These are phyloP conservation scores for Cyamopsis tetragonoloba DNA, from an alignment of 306 rosid genomes.

Conservation along the genomic window DNA sequence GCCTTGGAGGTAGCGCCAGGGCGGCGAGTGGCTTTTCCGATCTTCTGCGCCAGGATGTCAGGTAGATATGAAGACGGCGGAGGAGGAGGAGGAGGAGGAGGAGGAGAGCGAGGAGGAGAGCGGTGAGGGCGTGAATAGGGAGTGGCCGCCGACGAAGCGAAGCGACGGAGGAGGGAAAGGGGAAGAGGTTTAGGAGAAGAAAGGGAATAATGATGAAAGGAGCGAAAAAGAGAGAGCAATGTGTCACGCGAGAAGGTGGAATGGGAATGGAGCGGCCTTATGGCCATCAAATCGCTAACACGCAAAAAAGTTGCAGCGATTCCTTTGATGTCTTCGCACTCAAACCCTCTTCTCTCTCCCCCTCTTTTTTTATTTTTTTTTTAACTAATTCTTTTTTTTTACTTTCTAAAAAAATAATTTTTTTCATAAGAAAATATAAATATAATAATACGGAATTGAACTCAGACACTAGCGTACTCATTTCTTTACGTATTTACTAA, in stretches of 20 bases:
- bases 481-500: too few species aligned
- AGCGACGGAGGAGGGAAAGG: constrained; percentile 36
- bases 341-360: background rate
- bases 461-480: too few species aligned
- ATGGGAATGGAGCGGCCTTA: constrained; percentile 65
- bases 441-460: too few species aligned
- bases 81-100: constrained; percentile 23
- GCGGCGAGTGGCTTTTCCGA: constrained; percentile 77
- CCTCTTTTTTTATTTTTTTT: background rate
- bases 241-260: constrained; percentile 24
- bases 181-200: background rate
- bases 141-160: constrained; percentile 39
- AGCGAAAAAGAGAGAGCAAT: constrained; percentile 26
- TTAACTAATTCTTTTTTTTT: too few species aligned
- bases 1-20: constrained; percentile 86
- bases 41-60: constrained; percentile 87
- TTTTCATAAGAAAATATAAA: too few species aligned
- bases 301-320: background rate
- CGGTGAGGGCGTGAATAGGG: constrained; percentile 32
- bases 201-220: background rate
- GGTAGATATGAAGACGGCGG: too few species aligned
- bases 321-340: constrained; percentile 12
- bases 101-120: too few species aligned
- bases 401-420: too few species aligned
- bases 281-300: constrained; percentile 64